Conservation (phyloP, 768 basidiomycete species). For the Boletellus emodensis region DNA sequence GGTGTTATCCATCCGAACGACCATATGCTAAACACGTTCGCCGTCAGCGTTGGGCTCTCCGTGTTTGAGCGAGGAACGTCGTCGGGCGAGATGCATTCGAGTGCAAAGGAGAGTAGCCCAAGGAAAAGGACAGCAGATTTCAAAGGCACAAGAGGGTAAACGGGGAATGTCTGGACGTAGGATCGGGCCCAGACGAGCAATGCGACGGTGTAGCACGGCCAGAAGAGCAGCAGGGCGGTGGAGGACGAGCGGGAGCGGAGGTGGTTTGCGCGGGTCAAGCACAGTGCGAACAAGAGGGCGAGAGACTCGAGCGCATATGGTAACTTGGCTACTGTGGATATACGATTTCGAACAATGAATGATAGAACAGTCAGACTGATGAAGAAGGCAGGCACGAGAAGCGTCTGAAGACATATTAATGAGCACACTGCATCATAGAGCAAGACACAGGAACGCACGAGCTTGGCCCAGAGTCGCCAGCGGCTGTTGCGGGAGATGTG, state of each 20-base stretch:
- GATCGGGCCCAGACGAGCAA: conserved; percentile 63
- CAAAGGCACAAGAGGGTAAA: conserved; percentile 39
- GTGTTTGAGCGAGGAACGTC: conserved; percentile 38
- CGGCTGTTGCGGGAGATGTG: conserved; percentile 30
- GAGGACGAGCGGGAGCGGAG: conserved; percentile 68
- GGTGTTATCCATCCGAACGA: conserved; percentile 84
- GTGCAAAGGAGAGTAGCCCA: conserved; percentile 50
- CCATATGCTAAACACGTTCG: conserved; percentile 83
- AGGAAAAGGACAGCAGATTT: conserved; percentile 42
- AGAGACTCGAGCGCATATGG: conserved; percentile 58
- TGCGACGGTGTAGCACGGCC: conserved; percentile 60
- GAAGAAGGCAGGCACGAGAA: conserved; percentile 45
- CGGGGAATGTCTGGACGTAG: conserved; percentile 29
- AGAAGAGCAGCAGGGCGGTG: conserved; percentile 72
- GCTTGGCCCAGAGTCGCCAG: conserved; percentile 54
- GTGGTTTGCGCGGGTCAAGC: conserved; percentile 62
- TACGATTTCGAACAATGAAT: conserved; percentile 35
- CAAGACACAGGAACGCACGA: conserved; percentile 45
- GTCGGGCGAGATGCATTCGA: conserved; percentile 73
- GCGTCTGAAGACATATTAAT: conserved; percentile 33
- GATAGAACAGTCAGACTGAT: conserved; percentile 43
- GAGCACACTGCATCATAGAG: not conserved
- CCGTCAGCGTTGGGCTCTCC: conserved; percentile 70
- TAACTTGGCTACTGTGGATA: conserved; percentile 39
- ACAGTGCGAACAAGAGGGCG: conserved; percentile 43